A percentile compares a stretch with the other conserved stretches of the same genome.
Evolutionary conservation across 192 early-diverging fungal genomes (phyloP).

Genomic region (Mortierella hygrophila): DNA sequence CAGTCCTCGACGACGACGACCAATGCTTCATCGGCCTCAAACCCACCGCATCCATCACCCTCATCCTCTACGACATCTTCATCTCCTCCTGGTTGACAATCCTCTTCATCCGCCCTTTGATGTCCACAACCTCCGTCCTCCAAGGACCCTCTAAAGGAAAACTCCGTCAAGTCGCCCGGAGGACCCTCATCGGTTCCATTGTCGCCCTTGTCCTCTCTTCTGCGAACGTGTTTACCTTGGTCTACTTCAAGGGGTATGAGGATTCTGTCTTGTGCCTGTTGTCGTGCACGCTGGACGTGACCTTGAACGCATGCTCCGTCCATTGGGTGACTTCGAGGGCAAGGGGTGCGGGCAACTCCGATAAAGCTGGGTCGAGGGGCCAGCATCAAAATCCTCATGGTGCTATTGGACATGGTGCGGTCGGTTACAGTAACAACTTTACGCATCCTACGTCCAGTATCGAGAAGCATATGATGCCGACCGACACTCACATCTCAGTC

Average conservation of each 20-base stretch:
- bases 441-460: neutral
- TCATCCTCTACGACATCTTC: conserved; percentile 45
- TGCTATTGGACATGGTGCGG: neutral
- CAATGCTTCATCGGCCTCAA: conserved; percentile 39
- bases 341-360: neutral
- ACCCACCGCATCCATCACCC: conserved; percentile 26
- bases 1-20: conserved; percentile 31
- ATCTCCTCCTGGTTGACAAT: conserved; percentile 36
- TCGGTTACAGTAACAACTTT: neutral
- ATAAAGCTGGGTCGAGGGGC: conserved; percentile 4
- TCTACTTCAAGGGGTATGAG: conserved; percentile 50
- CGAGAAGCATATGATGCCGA: conserved; percentile 21
- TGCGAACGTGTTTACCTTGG: conserved; percentile 56
- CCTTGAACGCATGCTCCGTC: conserved; percentile 51
- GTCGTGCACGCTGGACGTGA: conserved; percentile 60
- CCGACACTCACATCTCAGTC: conserved; percentile 32
- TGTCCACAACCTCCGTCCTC: conserved; percentile 24
- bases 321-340: conserved; percentile 59
- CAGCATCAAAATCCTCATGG: neutral
- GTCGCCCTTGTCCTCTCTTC: conserved; percentile 55
- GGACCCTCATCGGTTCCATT: conserved; percentile 56
- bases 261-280: conserved; percentile 58
- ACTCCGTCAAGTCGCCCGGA: conserved; percentile 52
- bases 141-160: conserved; percentile 38
- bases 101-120: conserved; percentile 38